Evolutionary conservation across 75 land plant species (phyloP).

Genomic region (Isoetes taiwanensis): DNA sequence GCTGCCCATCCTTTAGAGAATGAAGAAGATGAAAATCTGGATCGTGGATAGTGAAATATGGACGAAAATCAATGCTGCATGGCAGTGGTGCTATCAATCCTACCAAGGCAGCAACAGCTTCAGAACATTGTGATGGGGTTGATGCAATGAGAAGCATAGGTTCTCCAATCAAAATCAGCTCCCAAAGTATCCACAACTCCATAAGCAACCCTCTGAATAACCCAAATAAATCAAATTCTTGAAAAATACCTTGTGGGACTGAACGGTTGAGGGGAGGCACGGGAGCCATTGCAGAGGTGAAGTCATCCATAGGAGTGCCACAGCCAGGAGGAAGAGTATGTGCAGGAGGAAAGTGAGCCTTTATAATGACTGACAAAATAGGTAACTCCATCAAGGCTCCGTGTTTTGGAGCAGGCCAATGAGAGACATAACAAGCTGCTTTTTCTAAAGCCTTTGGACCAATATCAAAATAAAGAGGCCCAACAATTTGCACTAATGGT

Average conservation of each 20-base stretch:
- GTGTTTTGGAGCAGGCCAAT: conserved; percentile 64
- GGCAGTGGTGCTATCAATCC: conserved; percentile 84
- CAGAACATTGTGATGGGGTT: conserved; percentile 90
- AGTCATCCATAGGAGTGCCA: conserved; percentile 45
- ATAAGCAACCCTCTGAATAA: conserved; percentile 64
- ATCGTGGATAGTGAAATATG: conserved; percentile 97
- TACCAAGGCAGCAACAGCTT: conserved; percentile 82
- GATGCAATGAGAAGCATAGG: conserved; percentile 89
- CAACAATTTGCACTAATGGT: conserved; percentile 80
- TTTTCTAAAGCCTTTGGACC: conserved; percentile 68
- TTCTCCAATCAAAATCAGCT: conserved; percentile 77
- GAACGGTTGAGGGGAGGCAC: conserved; percentile 54
- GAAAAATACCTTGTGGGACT: conserved; percentile 85
- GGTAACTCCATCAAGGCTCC: conserved; percentile 79
- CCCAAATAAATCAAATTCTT: conserved; percentile 83
- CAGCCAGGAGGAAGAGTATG: conserved; percentile 47
- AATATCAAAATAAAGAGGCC: conserved; percentile 84
- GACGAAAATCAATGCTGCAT: conserved; percentile 81
- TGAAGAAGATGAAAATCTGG: conserved; percentile 69
- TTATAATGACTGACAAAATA: conserved; percentile 54
- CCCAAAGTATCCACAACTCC: conserved; percentile 95
- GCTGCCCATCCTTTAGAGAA: conserved; percentile 53
- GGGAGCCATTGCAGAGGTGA: conserved; percentile 59
- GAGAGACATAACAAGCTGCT: conserved; percentile 63
- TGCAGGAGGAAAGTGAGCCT: conserved; percentile 71